Conservation (phyloP, 768 basidiomycete genomes). For the Terana coerulea region DNA sequence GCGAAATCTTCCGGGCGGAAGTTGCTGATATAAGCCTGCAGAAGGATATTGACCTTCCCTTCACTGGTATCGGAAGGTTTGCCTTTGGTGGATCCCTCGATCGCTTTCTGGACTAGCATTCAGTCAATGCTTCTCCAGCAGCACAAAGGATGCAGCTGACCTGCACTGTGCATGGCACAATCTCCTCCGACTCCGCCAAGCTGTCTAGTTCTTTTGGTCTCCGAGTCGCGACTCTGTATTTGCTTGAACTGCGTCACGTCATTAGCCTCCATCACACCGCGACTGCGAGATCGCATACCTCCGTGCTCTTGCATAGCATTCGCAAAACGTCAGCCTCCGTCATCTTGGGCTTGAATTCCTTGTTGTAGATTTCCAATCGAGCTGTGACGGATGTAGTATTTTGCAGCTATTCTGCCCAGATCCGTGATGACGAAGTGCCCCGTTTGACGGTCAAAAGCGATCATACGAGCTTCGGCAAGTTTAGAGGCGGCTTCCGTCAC, state of each 20-base stretch:
- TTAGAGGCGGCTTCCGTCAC: slow-evolving; percentile 61
- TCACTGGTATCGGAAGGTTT: slow-evolving; percentile 55
- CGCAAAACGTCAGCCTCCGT: slow-evolving; percentile 87
- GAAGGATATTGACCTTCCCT: slow-evolving; percentile 92
- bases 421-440: slow-evolving; percentile 76
- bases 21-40: slow-evolving; percentile 87
- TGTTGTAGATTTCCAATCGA: slow-evolving; percentile 88
- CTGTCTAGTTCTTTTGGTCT: slow-evolving; percentile 83
- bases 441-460: slow-evolving; percentile 59
- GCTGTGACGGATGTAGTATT: slow-evolving; percentile 86
- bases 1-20: slow-evolving; percentile 90
- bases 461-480: slow-evolving; percentile 76
- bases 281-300: slow-evolving; percentile 50
- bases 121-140: no score
- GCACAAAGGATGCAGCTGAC: slow-evolving; percentile 43
- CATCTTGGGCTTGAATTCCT: slow-evolving; percentile 76
- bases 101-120: no score
- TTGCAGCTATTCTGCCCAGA: slow-evolving; percentile 92
- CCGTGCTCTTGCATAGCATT: slow-evolving; percentile 87
- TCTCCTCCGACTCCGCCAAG: slow-evolving; percentile 56
- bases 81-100: no score
- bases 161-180: slow-evolving; percentile 77
- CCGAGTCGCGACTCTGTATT: slow-evolving; percentile 89
- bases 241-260: slow-evolving; percentile 74
- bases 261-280: neutral